A percentile compares a stretch with the other conserved stretches of the same genome.
Evolutionary conservation across 164 flowering plant genomes (phyloP).

Genomic region (Stephania cephalantha): DNA sequence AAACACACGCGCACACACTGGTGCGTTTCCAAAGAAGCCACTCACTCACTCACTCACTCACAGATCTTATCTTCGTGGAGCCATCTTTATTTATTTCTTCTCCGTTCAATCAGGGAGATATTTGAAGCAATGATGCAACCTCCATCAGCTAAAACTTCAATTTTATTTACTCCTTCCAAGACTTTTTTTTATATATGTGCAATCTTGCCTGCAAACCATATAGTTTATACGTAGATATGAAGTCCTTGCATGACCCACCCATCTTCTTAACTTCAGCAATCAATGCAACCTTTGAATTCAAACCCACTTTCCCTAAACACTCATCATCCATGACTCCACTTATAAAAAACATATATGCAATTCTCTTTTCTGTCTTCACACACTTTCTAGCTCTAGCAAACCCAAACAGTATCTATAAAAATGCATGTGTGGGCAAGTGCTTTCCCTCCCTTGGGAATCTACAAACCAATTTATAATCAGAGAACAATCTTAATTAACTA

Average conservation of each 20-base stretch:
- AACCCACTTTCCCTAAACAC: slow-evolving; percentile 32
- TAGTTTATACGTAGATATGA: neutral
- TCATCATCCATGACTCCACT: slow-evolving; percentile 30
- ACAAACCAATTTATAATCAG: slow-evolving; percentile 46
- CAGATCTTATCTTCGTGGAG: neutral
- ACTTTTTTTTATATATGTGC: too few species aligned
- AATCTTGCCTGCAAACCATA: neutral
- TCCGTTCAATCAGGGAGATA: slow-evolving; percentile 10
- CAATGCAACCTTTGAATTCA: slow-evolving; percentile 52
- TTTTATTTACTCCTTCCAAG: neutral
- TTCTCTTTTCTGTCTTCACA: slow-evolving; percentile 19
- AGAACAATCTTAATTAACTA: neutral
- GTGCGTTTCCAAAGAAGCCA: neutral
- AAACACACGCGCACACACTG: neutral
- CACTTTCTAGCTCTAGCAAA: slow-evolving; percentile 10
- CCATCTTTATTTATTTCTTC: neutral
- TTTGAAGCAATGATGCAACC: slow-evolving; percentile 11
- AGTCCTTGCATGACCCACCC: slow-evolving; percentile 15
- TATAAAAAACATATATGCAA: slow-evolving; percentile 6
- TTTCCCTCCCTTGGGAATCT: slow-evolving; percentile 81
- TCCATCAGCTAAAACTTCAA: slow-evolving; percentile 14
- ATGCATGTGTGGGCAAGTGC: too few species aligned
- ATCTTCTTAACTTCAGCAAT: slow-evolving; percentile 13
- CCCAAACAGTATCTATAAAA: slow-evolving; percentile 6
- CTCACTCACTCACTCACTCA: neutral